These are phyloP conservation scores for Taphrina betulina DNA, from an alignment of 1,139 yeast genomes.

Conservation along the genomic window DNA sequence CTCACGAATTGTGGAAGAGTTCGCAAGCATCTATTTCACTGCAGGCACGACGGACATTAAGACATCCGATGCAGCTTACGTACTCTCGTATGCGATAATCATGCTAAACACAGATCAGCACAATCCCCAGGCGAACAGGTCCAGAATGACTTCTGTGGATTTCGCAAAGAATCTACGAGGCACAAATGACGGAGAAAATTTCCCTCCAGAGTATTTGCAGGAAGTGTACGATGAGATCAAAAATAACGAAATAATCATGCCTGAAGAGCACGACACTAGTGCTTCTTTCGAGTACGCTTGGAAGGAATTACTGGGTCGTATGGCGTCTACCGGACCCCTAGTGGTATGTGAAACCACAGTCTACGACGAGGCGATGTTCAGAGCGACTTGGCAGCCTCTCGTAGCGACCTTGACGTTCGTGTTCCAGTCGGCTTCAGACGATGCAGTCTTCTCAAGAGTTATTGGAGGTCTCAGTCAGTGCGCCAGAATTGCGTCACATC, in stretches of 20 bases:
- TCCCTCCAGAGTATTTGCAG: constrained; percentile 75
- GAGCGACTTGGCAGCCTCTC: constrained; percentile 58
- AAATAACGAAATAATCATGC: constrained; percentile 90
- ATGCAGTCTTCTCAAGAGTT: constrained; percentile 80
- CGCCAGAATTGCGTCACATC: constrained; percentile 69
- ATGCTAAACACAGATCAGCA: constrained; percentile 87
- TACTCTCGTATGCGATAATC: constrained; percentile 78
- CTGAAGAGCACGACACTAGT: constrained; percentile 86
- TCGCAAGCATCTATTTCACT: constrained; percentile 70
- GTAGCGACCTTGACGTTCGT: constrained; percentile 70
- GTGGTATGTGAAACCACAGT: constrained; percentile 43
- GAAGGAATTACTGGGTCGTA: constrained; percentile 69
- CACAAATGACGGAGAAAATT: constrained; percentile 67
- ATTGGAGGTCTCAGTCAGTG: constrained; percentile 85
- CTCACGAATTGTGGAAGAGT: constrained; percentile 82
- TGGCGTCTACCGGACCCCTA: constrained; percentile 42
- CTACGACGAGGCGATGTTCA: constrained; percentile 72
- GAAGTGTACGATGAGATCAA: constrained; percentile 77
- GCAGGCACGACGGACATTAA: constrained; percentile 42
- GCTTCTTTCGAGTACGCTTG: constrained; percentile 93
- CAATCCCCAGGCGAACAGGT: constrained; percentile 59
- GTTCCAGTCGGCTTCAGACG: constrained; percentile 86
- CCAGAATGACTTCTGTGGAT: constrained; percentile 83
- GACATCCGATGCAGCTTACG: constrained; percentile 75
- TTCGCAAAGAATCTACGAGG: constrained; percentile 80